Percentiles rank a stretch among this genome's conserved stretches.
Conservation (phyloP, 1,284 basidiomycete species). For the Ustilago vetiveriae region DNA sequence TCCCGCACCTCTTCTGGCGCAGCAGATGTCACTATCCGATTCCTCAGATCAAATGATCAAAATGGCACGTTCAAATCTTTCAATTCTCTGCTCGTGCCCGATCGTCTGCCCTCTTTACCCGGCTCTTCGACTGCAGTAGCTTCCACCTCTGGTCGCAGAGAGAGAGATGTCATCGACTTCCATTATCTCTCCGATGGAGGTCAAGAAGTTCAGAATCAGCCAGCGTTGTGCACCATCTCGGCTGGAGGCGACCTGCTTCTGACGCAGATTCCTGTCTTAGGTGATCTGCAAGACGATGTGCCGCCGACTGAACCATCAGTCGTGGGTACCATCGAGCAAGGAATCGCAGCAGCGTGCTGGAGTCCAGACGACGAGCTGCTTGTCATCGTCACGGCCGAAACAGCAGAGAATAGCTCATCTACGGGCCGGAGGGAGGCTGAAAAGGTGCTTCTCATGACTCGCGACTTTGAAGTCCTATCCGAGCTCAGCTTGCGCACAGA, state of each 20-base stretch:
- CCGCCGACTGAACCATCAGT: conserved; percentile 42
- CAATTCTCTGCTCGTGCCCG: conserved; percentile 33
- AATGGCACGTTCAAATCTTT: conserved; percentile 8
- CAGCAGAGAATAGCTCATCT: conserved; percentile 20
- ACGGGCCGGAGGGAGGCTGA: conserved; percentile 63
- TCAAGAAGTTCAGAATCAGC: conserved; percentile 36
- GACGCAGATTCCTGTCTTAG: conserved; percentile 21
- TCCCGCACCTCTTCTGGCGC: conserved; percentile 26
- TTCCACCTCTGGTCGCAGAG: conserved; percentile 12
- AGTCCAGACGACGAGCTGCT: conserved; percentile 88
- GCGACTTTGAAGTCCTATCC: conserved; percentile 85
- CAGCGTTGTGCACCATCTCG: conserved; percentile 57
- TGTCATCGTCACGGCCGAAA: conserved; percentile 70
- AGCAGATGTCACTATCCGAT: conserved; percentile 29
- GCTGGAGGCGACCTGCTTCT: conserved; percentile 63
- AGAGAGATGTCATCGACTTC: conserved; percentile 44
- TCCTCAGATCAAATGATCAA: conserved; percentile 6
- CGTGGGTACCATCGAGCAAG: conserved; percentile 81
- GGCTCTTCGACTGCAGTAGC: conserved; percentile 26
- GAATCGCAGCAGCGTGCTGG: conserved; percentile 85
- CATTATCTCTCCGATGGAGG: conserved; percentile 61
- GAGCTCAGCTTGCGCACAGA: conserved; percentile 78
- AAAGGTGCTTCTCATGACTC: conserved; percentile 87
- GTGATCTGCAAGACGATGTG: conserved; percentile 12
- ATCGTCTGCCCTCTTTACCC: conserved; percentile 13